Base-by-base conservation (phyloP, 352 stramenopile genomes). In the Globisporangium cylindrosporum region DNA sequence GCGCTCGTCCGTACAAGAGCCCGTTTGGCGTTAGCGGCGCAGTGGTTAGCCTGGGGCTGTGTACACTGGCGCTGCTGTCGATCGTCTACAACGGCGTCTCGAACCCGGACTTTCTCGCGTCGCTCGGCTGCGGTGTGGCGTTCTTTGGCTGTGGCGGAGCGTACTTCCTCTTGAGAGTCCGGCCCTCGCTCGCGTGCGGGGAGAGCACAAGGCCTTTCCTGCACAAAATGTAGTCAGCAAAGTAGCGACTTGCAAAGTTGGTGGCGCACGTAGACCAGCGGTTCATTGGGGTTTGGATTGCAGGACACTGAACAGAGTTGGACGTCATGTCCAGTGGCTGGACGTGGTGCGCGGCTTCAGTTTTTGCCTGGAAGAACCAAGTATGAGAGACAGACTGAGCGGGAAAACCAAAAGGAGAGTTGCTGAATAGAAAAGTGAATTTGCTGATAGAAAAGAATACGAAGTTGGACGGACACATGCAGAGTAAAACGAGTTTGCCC, bases 31-130 rank as follows among this genome's bases (percentile, higher is more conserved):
- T 90, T 4, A 29, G 74, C 0, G 81, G 81, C 2, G 81, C 81
- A 3, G n/a, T 86, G 1, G 36, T 81, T 2, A 86, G 78, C 25
- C 59, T 91, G 15, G 53, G 55, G 12, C 36, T 91, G 2, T 89
- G 82, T 51, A 69, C 74, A 3, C 72, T 75, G 4, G 73, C 72
- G 7, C 74, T 91, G 51, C 73, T 86, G 25, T 86, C 83, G 27
- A 90, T 91, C 61, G 83, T 90, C 63, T 88, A 91, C 68, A 88
- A 77, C 54, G 83, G 81, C 4, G 67, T 67, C 20, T 78, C 76
- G 9, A 82, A 71, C 53, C 80, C 79, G 51, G 83, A 91, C 43
- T 89, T 91, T 56, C 63, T 88, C 15, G 81, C 81, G 32, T 87
- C 81, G 0, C 76, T 90, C 25, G 73, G 89, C 32, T 78, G 79